These are phyloP conservation scores for Paraconiothyrium sp. DNA, from an alignment of 2,329 filamentous ascomycete species.

Conservation along the genomic window DNA sequence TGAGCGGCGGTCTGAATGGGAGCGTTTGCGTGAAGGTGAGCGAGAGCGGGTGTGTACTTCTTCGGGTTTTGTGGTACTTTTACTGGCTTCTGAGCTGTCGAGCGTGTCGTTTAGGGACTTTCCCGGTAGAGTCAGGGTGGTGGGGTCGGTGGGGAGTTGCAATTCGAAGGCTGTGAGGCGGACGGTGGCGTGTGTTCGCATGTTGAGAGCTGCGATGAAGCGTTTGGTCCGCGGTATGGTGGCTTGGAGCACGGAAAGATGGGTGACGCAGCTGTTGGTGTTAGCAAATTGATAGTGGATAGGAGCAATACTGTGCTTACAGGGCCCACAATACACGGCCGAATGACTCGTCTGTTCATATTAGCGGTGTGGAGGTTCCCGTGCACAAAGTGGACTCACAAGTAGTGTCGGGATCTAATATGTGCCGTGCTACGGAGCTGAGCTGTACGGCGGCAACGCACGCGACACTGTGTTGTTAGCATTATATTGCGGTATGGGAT, in stretches of 20 bases:
- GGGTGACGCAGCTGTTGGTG: constrained; percentile 11
- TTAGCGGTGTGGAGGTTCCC: not conserved
- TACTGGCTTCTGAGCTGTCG: constrained; percentile 12
- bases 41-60: constrained; percentile 5
- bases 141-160: constrained; percentile 13
- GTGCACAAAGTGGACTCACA: constrained; percentile 10
- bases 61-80: not conserved
- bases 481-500: not conserved
- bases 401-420: constrained; percentile 18
- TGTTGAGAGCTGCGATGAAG: constrained; percentile 22
- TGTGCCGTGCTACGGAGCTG: constrained; percentile 11
- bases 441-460: constrained; percentile 16
- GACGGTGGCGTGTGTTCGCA: constrained; percentile 19
- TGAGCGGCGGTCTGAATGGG: constrained; percentile 7
- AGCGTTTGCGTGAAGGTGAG: not conserved
- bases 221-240: constrained; percentile 23
- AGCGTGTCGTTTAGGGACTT: constrained; percentile 3
- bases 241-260: constrained; percentile 23
- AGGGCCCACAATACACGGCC: constrained; percentile 21
- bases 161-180: constrained; percentile 22
- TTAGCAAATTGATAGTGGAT: constrained; percentile 2
- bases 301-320: not conserved
- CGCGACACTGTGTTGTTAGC: constrained; percentile 18
- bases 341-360: constrained; percentile 14
- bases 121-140: not conserved